Evolutionary conservation across 2,329 filamentous ascomycete genomes (phyloP), one percentile per base, ranked within the genome.

Genomic region (Ophidiomyces ophidiicola): DNA sequence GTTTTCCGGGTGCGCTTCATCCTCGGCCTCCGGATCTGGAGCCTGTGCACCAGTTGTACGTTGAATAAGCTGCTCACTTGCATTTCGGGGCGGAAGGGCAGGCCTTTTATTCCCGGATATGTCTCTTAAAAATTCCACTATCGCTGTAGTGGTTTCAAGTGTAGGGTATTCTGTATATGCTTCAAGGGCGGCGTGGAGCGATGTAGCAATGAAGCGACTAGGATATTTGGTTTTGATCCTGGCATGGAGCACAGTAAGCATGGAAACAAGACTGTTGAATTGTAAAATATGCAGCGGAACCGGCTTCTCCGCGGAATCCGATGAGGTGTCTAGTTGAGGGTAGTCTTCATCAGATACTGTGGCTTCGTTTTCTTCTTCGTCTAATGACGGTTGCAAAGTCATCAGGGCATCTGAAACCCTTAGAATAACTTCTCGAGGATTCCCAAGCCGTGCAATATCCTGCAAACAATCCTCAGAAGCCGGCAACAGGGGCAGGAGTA

Each of bases 171-270:
- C 60, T n/a, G 70, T 69, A 51, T 77, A 78, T 26, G 73, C 71
- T 15, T 70, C 67, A 4, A 79, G 55, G 1, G 73, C 69, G 6
- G 76, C 74, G 44, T 78, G 74, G 4, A 80, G 60, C 15, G 73
- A 76, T 0, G 74, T 77, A 6, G 74, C 74, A 10, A 80, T 61
- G 48, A 80, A 80, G 1, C 74, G 69, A 48, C 74, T 78, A 0
- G 76, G 75, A 31, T 68, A 71, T 51, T 76, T 76, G 3, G 76
- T 77, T 56, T 74, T 74, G 51, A 80, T 74, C 14, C 76, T 66
- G 3, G 63, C 63, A 51, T 79, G 76, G 11, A 80, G 58, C 7
- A 70, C 65, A 1, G 70, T 63, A 2, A 80, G 61, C 65, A 79
- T 70, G 1, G 57, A 55, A 11, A 66, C 36, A 18, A 61, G 50